phyloP scores from a whole-genome alignment of 306 rosid species.

The Citrullus mucosospermus region DNA sequence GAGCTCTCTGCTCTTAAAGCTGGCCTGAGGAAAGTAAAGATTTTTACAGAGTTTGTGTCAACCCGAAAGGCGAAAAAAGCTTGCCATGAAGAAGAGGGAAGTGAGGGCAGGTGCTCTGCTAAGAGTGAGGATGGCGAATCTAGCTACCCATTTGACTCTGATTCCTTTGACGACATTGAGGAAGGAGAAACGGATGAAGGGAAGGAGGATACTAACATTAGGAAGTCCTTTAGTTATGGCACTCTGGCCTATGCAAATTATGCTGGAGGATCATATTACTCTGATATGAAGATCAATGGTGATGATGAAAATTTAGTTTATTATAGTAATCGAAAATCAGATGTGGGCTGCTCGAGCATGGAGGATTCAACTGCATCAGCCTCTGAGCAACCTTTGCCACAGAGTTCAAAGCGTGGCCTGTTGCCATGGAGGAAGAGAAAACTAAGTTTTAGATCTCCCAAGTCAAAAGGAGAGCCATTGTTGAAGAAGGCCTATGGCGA shows the following conservation, averaged over 20 bases:
- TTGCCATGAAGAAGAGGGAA: constrained; percentile 64
- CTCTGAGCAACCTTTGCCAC: constrained; percentile 41
- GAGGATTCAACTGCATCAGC: constrained; percentile 52
- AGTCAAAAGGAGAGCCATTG: constrained; percentile 91
- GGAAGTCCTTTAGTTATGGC: constrained; percentile 98
- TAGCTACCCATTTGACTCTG: constrained; percentile 85
- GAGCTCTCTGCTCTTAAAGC: constrained; percentile 95
- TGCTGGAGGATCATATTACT: constrained; percentile 72
- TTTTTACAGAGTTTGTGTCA: constrained; percentile 68
- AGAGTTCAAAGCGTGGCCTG: constrained; percentile 73
- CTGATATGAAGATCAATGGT: constrained; percentile 35
- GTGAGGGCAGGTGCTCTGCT: constrained; percentile 73
- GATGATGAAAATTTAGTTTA: constrained; percentile 83
- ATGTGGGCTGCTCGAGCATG: constrained; percentile 33
- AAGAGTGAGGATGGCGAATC: constrained; percentile 89
- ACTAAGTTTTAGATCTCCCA: constrained; percentile 94
- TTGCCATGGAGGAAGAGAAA: constrained; percentile 98
- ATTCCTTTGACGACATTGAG: constrained; percentile 80
- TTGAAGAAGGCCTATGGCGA: constrained; percentile 91
- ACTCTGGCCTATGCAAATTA: constrained; percentile 71
- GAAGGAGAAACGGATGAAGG: constrained; percentile 82
- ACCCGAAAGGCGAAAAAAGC: constrained; percentile 60
- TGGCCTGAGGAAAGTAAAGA: constrained; percentile 86
- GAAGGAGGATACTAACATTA: constrained; percentile 55
- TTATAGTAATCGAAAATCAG: constrained; percentile 73